phyloP scores from a whole-genome alignment of 1,284 basidiomycete species.

The Marasmius fiardii region DNA sequence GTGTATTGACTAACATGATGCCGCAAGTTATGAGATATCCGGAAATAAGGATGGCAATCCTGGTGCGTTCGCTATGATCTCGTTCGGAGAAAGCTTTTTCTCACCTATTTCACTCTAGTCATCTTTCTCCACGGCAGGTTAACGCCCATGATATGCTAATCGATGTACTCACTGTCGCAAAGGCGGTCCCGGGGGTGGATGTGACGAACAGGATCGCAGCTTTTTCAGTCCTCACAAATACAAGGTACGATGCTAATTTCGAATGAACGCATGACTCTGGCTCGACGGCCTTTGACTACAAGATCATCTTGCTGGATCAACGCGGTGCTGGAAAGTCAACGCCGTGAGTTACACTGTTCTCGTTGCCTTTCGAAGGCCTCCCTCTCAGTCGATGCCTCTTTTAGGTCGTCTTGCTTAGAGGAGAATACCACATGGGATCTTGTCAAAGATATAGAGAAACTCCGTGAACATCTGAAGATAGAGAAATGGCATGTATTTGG shows the following conservation, averaged over 20 bases:
- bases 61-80: conserved; percentile 40
- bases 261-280: background rate
- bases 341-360: conserved; percentile 47
- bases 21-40: conserved; percentile 70
- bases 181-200: conserved; percentile 79
- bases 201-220: conserved; percentile 59
- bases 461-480: conserved; percentile 70
- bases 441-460: conserved; percentile 84
- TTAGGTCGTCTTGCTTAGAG: conserved; percentile 68
- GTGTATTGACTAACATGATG: background rate
- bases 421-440: conserved; percentile 96
- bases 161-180: background rate
- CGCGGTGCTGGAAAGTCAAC: conserved; percentile 84
- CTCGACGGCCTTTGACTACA: conserved; percentile 1
- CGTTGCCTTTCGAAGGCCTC: background rate
- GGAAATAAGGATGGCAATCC: conserved; percentile 76
- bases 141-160: background rate
- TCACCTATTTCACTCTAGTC: conserved; percentile 42
- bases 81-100: background rate
- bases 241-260: conserved; percentile 46
- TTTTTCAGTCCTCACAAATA: conserved; percentile 86
- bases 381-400: conserved; percentile 2
- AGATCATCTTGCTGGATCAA: conserved; percentile 84
- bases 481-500: conserved; percentile 94
- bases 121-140: conserved; percentile 75